These are phyloP conservation scores for Penicillium sclerotigenum DNA, from an alignment of 2,329 filamentous ascomycete species.

Conservation along the genomic window DNA sequence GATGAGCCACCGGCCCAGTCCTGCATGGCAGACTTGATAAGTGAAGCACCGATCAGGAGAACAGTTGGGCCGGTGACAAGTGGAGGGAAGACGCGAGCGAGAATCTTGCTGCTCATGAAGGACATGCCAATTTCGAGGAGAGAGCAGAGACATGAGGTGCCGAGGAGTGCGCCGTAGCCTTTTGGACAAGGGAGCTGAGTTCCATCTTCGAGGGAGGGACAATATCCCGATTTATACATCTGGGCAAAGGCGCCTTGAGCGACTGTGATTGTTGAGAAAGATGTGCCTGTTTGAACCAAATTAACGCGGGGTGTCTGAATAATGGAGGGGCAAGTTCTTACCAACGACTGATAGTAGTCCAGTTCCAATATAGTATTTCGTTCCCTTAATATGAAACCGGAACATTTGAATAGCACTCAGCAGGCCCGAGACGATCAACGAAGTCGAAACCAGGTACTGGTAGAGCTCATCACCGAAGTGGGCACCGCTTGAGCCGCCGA, in stretches of 20 bases:
- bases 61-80: slow-evolving; percentile 67
- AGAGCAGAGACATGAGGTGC: slow-evolving; percentile 50
- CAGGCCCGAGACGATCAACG: slow-evolving; percentile 65
- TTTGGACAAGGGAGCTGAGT: slow-evolving; percentile 60
- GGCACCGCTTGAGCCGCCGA: slow-evolving; percentile 54
- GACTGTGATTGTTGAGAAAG: slow-evolving; percentile 65
- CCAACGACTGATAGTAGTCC: slow-evolving; percentile 65
- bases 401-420: slow-evolving; percentile 65
- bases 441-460: slow-evolving; percentile 66
- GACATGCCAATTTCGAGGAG: slow-evolving; percentile 61
- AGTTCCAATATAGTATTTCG: slow-evolving; percentile 63
- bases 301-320: background rate
- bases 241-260: slow-evolving; percentile 60
- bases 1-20: slow-evolving; percentile 66
- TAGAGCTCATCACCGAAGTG: slow-evolving; percentile 55
- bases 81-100: slow-evolving; percentile 65
- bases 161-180: slow-evolving; percentile 64
- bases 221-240: slow-evolving; percentile 64
- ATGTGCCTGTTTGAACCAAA: slow-evolving; percentile 46
- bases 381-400: slow-evolving; percentile 60
- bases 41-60: slow-evolving; percentile 63
- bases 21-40: slow-evolving; percentile 61
- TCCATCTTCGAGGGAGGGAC: slow-evolving; percentile 55
- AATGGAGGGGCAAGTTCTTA: slow-evolving; percentile 2
- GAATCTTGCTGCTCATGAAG: slow-evolving; percentile 59